These are phyloP conservation scores for Rhynchospora tenuis DNA, from an alignment of 176 grass and related monocot species.

Conservation along the genomic window DNA sequence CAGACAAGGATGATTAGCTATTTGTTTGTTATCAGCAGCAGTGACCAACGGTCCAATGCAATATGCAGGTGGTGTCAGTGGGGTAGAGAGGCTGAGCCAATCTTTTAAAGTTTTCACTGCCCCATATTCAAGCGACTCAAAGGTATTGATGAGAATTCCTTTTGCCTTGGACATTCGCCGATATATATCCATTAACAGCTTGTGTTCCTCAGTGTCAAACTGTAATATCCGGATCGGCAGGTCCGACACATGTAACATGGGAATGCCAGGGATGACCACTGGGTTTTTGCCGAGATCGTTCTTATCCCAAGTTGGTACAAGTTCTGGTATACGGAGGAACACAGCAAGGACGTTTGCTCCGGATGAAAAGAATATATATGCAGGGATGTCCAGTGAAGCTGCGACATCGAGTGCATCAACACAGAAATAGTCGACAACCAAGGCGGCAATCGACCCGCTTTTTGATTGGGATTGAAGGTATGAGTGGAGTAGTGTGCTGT, in stretches of 20 bases:
- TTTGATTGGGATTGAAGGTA: constrained; percentile 27
- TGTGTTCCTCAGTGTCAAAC: constrained; percentile 10
- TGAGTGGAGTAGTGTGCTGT: constrained; percentile 20
- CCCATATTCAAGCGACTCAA: constrained; percentile 19
- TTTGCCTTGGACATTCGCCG: neutral
- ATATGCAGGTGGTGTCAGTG: constrained; percentile 7
- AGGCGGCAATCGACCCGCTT: neutral
- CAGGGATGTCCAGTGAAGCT: constrained; percentile 29
- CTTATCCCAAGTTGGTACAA: neutral
- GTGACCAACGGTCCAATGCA: constrained; percentile 36
- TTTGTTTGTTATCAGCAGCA: neutral
- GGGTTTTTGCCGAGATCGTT: constrained; percentile 17
- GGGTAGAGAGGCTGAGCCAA: neutral
- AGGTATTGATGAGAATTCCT: constrained; percentile 37
- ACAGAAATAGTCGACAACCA: constrained; percentile 32
- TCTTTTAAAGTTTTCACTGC: constrained; percentile 17
- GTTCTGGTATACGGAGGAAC: neutral
- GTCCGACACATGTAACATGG: constrained; percentile 29
- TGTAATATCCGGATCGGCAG: neutral
- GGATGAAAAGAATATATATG: constrained; percentile 17
- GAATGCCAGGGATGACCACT: constrained; percentile 31
- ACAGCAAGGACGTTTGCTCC: constrained; percentile 27
- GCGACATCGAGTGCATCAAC: constrained; percentile 18
- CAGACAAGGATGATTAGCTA: neutral
- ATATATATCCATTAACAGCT: neutral